Evolutionary conservation across 2,329 filamentous ascomycete species (phyloP).

Genomic region (Aspergillus sp.): DNA sequence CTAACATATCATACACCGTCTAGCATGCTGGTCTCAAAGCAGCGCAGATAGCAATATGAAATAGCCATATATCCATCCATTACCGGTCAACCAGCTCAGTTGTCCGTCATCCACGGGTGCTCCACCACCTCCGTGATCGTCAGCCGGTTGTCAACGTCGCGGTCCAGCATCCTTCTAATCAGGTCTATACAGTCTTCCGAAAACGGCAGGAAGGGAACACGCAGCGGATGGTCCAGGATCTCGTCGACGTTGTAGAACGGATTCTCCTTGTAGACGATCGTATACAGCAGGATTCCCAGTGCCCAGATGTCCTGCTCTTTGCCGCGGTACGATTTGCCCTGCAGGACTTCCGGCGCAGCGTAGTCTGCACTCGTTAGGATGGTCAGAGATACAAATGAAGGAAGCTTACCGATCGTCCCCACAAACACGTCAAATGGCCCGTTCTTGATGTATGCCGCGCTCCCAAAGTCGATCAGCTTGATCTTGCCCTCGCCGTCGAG

Average conservation of each 20-base stretch:
- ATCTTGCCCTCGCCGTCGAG: constrained; percentile 91
- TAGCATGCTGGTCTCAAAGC: too few species aligned
- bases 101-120: constrained; percentile 62
- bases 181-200: constrained; percentile 86
- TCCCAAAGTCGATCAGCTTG: constrained; percentile 97
- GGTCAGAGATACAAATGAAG: constrained; percentile 4
- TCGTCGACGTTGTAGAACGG: constrained; percentile 98
- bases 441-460: constrained; percentile 95
- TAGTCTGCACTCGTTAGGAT: constrained; percentile 57
- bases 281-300: constrained; percentile 91
- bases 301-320: constrained; percentile 99
- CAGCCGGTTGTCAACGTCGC: constrained; percentile 71
- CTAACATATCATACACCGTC: too few species aligned
- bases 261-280: constrained; percentile 98
- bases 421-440: constrained; percentile 99
- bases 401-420: constrained; percentile 77
- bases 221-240: constrained; percentile 93
- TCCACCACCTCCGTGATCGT: constrained; percentile 81
- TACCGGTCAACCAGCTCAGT: too few species aligned
- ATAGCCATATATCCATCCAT: too few species aligned
- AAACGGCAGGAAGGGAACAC: constrained; percentile 60
- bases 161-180: constrained; percentile 82
- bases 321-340: constrained; percentile 81
- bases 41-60: too few species aligned
- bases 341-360: constrained; percentile 93